phyloP scores from a whole-genome alignment of 345 rosid species.

The Gossypium stocksii region DNA sequence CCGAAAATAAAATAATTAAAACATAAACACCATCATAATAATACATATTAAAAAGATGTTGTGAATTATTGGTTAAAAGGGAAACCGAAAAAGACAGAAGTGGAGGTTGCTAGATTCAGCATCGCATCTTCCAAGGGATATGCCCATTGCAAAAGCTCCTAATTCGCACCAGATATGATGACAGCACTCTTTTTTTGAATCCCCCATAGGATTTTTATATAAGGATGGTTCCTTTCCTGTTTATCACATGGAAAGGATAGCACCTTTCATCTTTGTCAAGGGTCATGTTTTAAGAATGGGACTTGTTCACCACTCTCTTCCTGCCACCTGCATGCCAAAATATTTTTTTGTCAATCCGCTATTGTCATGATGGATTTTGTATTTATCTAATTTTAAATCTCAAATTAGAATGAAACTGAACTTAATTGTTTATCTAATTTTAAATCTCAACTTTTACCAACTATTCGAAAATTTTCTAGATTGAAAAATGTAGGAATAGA shows the following conservation, averaged over 20 bases:
- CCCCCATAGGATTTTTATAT: too few species aligned
- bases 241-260: too few species aligned
- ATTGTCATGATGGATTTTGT: neutral
- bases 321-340: neutral
- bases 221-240: too few species aligned
- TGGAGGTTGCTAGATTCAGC: neutral
- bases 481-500: neutral
- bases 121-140: neutral
- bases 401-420: neutral
- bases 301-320: neutral
- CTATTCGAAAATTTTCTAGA: neutral
- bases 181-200: neutral
- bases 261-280: neutral
- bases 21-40: too few species aligned
- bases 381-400: neutral
- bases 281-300: neutral
- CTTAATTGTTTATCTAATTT: neutral
- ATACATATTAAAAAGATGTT: too few species aligned
- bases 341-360: neutral
- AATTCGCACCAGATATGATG: neutral
- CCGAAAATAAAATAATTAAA: too few species aligned
- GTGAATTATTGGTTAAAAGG: too few species aligned
- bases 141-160: neutral
- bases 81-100: too few species aligned
- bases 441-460: neutral